A percentile compares a stretch with the other conserved stretches of the same genome.
phyloP scores from a whole-genome alignment of 2,329 filamentous ascomycete genomes.

The Bipolaris gigantea region DNA sequence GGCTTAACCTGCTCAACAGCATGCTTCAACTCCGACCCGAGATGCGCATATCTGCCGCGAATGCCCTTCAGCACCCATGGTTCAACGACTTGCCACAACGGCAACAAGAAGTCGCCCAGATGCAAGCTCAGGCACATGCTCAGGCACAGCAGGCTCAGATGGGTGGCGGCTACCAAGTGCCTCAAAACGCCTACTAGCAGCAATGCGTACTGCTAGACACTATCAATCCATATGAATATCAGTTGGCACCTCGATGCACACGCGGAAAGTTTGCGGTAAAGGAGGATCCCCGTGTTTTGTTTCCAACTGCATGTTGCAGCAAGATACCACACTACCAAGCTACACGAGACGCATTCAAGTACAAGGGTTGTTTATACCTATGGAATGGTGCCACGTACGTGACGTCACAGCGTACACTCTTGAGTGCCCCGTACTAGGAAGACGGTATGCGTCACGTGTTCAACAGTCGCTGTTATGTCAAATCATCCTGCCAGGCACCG shows the following conservation, averaged over 20 bases:
- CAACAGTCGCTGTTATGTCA: background rate
- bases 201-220: background rate
- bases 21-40: slow-evolving; percentile 95
- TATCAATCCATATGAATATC: background rate
- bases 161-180: slow-evolving; percentile 44
- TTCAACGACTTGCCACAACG: slow-evolving; percentile 72
- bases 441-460: background rate
- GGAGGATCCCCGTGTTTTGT: background rate
- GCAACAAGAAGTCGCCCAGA: slow-evolving; percentile 43
- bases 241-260: background rate
- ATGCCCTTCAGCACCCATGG: slow-evolving; percentile 89
- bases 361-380: background rate
- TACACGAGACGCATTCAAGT: background rate
- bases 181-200: slow-evolving; percentile 44
- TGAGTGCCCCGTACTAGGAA: background rate
- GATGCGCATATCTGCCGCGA: slow-evolving; percentile 82
- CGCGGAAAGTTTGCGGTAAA: background rate
- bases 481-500: background rate
- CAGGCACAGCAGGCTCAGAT: slow-evolving; percentile 44
- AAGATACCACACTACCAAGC: background rate
- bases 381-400: background rate
- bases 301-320: background rate
- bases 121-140: slow-evolving; percentile 38
- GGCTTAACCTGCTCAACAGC: slow-evolving; percentile 81
- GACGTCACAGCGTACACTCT: background rate